Percentiles rank a stretch among this genome's conserved stretches.
These are phyloP conservation scores for Setaria viridis DNA, from an alignment of 202 grass and related monocot genomes.

Conservation along the genomic window DNA sequence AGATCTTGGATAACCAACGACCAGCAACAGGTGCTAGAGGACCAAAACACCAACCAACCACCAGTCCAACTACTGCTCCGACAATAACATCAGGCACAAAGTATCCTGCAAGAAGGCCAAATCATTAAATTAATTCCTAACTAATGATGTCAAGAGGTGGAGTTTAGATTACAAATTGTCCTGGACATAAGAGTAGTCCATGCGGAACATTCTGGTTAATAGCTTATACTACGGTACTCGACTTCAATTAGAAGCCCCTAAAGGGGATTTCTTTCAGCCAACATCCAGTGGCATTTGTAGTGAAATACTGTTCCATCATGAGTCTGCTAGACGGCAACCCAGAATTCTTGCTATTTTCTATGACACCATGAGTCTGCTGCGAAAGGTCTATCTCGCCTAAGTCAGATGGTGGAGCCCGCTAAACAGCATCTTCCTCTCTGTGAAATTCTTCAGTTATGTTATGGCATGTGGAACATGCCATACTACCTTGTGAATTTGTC, in stretches of 20 bases:
- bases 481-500: not conserved
- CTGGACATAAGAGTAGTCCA: not conserved
- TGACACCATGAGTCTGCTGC: not conserved
- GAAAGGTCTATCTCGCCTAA: not conserved
- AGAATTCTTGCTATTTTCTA: not conserved
- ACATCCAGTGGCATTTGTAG: not conserved
- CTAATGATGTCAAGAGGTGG: not conserved
- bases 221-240: not conserved
- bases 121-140: slow-evolving; percentile 28
- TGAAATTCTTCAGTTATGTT: not conserved
- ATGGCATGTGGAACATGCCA: not conserved
- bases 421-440: not conserved
- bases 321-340: not conserved
- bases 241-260: too few relatives aligned
- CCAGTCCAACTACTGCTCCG: slow-evolving; percentile 78
- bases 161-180: slow-evolving; percentile 12
- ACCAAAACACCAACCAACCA: slow-evolving; percentile 85
- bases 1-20: slow-evolving; percentile 74
- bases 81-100: slow-evolving; percentile 90
- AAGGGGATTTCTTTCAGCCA: too few relatives aligned
- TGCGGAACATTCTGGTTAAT: slow-evolving; percentile 5
- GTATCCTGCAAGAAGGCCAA: slow-evolving; percentile 72
- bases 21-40: slow-evolving; percentile 75
- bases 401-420: not conserved
- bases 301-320: not conserved